Base-by-base conservation (phyloP, 805 yeast genomes). In the Candida verbasci region DNA sequence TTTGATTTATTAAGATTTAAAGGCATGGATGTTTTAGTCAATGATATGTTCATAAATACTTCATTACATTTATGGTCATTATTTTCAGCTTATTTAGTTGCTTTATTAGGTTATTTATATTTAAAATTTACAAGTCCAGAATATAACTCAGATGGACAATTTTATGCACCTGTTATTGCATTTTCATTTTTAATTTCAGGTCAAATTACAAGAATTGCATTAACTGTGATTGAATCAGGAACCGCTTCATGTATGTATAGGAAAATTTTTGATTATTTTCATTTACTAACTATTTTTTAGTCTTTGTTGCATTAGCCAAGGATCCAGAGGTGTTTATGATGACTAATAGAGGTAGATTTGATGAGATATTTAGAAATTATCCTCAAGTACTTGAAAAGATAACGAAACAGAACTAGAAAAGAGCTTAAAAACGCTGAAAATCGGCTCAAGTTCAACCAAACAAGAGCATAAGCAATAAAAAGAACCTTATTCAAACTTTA, bases 11-110 rank as follows among this genome's bases (percentile, higher is more conserved):
- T 89, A 47, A 74, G 82, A 50, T 78, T 70, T 53, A 83, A 86
- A 56, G 96, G 96, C 23, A 68, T 86, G 56, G 88, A 85, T 57
- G 89, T 93, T 1, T 62, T 91, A 48, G 76, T 87, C 43, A 88
- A 86, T 51, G 96, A 89, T 58, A 82, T 86, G 46, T 70, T 89
- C 42, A 80, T 89, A 37, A 80, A 80, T 43, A 79, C 89, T 2
- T 84, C 95, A 0, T 62, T 88, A 44, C 76, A 80, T n/a, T 76
- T 89, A 46, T 89, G 82, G 52, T 64, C 93, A 0, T 55, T 83
- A 31, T 78, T 87, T 49, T 78, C 82, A 8, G 85, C 85, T 9
- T 82, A 81, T 39, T 48, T 57, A 18, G 71, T 75, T n/a, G 66
- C 82, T 1, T 68, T 80, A 33, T 66, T 82, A 39, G 74, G 86